phyloP scores from a whole-genome alignment of 2,329 filamentous ascomycete genomes.

The Penicillium concentricum region DNA sequence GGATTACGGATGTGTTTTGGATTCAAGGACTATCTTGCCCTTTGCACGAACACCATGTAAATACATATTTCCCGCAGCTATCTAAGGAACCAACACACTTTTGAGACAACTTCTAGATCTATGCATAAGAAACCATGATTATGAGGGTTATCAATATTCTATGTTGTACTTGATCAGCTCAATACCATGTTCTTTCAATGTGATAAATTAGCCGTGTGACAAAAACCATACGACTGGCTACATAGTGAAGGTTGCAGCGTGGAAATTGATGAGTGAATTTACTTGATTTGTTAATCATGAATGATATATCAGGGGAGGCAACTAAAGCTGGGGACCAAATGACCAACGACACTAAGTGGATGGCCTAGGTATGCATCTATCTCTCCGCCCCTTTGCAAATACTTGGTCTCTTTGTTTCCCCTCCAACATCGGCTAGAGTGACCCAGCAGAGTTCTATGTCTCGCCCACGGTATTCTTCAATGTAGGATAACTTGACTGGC shows the following conservation, averaged over 20 bases:
- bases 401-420: neutral
- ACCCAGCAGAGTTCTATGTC: slow-evolving; percentile 79
- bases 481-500: slow-evolving; percentile 39
- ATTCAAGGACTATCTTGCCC: neutral
- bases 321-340: slow-evolving; percentile 78
- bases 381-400: neutral
- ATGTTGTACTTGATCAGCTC: neutral
- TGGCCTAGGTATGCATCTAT: slow-evolving; percentile 64
- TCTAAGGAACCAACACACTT: neutral
- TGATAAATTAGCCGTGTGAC: slow-evolving; percentile 83
- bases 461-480: slow-evolving; percentile 89
- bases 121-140: neutral
- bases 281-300: slow-evolving; percentile 66
- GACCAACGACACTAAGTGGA: slow-evolving; percentile 79
- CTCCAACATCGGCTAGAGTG: slow-evolving; percentile 40
- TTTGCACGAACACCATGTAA: neutral
- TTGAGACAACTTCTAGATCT: neutral
- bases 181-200: slow-evolving; percentile 65
- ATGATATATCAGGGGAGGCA: slow-evolving; percentile 61
- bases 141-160: no score
- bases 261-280: slow-evolving; percentile 69
- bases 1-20: neutral
- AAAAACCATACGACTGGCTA: slow-evolving; percentile 68
- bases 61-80: neutral
- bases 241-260: slow-evolving; percentile 66